Base-by-base conservation (phyloP, 768 basidiomycete genomes). In the Kwoniella botswanensis region DNA sequence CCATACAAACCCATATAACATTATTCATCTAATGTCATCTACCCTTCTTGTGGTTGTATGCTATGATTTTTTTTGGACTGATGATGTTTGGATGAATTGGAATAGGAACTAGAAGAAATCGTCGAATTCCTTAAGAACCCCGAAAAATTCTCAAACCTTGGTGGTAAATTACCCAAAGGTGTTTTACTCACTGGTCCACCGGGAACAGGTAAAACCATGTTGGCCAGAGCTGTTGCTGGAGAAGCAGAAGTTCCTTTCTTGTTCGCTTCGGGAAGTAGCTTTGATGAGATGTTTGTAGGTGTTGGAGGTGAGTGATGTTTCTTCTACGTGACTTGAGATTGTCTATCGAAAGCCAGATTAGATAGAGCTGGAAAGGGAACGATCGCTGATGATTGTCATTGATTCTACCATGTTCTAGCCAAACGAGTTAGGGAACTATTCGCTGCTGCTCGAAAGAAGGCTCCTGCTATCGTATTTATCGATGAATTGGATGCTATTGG, bases 171-270 rank as follows among this genome's bases (percentile, higher is more conserved):
- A 10, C 93, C 95, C 0, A 96, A 97, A 82, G 97, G 97, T 73
- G 90, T 98, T 57, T 86, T 98, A 13, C 88, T 85, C 59, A 85
- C 84, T 26, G 86, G 86, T 35, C 82, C 82, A 58, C 83, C 82
- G 2, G 80, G 96, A 73, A 98, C 97, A 17, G 97, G 97, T 81
- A 99, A 99, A 86, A 99, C 97, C 2, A 88, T 98, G 88, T 87
- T 99, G n/a, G 97, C 97, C 5, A 87, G 96, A 70, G 97, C 97
- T 10, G 91, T 98, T 6, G 97, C 97, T 2, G 97, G 97, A 58
- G 97, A 99, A 86, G 97, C 97, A 17, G 95, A 92, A 17, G 97
- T 99, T 4, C 94, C 94, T 0, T 99, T 99, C 87, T 90, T 98
- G 83, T 97, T 95, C 79, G 94, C 96, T 44, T 93, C 93, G 43